These are phyloP conservation scores for Helotiales sp. DNA, from an alignment of 2,329 filamentous ascomycete species.

Conservation along the genomic window DNA sequence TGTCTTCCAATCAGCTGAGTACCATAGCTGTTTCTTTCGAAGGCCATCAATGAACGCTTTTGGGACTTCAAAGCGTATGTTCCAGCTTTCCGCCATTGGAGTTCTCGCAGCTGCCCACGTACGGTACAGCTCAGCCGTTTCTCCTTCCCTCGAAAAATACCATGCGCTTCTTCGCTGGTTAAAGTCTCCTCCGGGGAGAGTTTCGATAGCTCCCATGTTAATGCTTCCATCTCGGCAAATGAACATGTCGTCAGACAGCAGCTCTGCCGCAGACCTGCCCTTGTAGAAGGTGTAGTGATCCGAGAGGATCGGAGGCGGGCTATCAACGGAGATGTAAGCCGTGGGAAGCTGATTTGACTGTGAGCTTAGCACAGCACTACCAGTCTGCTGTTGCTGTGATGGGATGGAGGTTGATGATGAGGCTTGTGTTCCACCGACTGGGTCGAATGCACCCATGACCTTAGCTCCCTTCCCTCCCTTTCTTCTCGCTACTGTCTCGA, in stretches of 20 bases:
- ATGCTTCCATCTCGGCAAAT: neutral
- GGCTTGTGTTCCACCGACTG: neutral
- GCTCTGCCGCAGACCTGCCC: neutral
- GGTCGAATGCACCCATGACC: neutral
- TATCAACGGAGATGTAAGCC: neutral
- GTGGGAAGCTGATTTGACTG: neutral
- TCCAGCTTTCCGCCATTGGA: neutral
- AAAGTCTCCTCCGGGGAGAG: neutral
- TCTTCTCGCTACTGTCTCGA: neutral
- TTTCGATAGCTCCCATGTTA: neutral
- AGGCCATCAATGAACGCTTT: neutral
- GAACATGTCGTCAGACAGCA: neutral
- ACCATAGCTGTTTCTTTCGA: neutral
- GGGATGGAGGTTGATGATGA: neutral
- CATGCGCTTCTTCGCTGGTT: neutral
- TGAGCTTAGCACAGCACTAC: neutral
- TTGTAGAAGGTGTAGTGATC: neutral
- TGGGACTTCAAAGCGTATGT: neutral
- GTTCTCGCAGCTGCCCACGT: neutral
- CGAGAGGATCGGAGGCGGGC: neutral
- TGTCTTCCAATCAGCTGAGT: neutral
- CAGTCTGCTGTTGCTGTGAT: neutral
- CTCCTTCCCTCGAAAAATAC: neutral
- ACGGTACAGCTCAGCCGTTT: neutral
- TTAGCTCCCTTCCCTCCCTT: neutral